Conservation (phyloP, 495 filamentous ascomycete species). For the Annulohypoxylon bovei region DNA sequence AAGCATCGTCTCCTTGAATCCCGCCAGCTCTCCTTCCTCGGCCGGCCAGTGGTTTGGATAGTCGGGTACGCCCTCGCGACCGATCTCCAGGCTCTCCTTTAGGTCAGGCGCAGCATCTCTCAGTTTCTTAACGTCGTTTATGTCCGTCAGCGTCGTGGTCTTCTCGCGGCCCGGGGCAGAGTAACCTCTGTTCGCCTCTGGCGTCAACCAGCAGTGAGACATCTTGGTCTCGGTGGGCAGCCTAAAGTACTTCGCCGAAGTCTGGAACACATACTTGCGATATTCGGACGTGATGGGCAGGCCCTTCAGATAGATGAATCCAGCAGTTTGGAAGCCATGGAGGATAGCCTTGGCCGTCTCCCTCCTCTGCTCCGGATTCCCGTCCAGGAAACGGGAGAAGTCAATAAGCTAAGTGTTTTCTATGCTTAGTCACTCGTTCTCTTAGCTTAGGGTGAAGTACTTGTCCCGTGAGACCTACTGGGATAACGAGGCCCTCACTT, state of each 20-base stretch:
- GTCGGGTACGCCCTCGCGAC: constrained; percentile 72
- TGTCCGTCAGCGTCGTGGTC: constrained; percentile 67
- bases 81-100: constrained; percentile 88
- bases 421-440: constrained; percentile 23
- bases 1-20: constrained; percentile 78
- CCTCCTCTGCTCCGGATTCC: constrained; percentile 68
- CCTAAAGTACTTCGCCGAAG: constrained; percentile 80
- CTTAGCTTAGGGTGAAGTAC: not conserved
- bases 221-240: constrained; percentile 78
- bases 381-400: constrained; percentile 78
- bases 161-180: constrained; percentile 81
- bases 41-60: constrained; percentile 85
- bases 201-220: constrained; percentile 72
- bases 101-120: constrained; percentile 73
- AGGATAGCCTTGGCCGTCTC: constrained; percentile 76
- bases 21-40: constrained; percentile 67
- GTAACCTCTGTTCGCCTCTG: constrained; percentile 83
- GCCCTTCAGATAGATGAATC: constrained; percentile 90
- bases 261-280: constrained; percentile 70
- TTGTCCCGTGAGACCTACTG: constrained; percentile 57
- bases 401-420: constrained; percentile 75
- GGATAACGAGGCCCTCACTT: constrained; percentile 74
- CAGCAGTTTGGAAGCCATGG: constrained; percentile 81
- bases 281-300: constrained; percentile 72
- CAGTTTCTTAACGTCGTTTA: constrained; percentile 66